A percentile compares a stretch with the other conserved stretches of the same genome.
These are phyloP conservation scores for Solanum neorickii DNA, from an alignment of 257 asterid genomes.

Conservation along the genomic window DNA sequence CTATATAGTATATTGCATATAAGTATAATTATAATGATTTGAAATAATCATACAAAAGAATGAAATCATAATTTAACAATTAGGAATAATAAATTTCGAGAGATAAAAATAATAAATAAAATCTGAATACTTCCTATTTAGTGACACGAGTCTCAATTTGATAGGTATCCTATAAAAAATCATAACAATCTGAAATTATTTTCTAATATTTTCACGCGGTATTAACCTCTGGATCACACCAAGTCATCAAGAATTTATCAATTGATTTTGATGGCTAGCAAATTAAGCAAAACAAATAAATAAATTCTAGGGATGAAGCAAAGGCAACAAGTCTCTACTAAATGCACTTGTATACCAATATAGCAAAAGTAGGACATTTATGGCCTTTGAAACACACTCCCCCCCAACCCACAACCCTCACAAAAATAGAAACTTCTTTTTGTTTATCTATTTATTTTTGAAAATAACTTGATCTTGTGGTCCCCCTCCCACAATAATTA, in stretches of 20 bases:
- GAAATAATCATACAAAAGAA: not conserved
- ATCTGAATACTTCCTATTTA: not conserved
- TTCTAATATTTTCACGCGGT: not conserved
- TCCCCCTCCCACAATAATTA: not conserved
- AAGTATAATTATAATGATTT: not conserved
- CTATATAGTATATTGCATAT: not conserved
- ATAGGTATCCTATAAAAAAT: not conserved
- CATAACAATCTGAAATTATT: not conserved
- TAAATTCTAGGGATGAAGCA: not conserved
- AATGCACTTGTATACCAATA: constrained; percentile 15
- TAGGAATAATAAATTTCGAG: not conserved
- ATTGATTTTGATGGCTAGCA: not conserved
- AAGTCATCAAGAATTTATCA: not conserved
- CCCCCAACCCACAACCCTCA: not conserved
- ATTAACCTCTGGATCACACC: not conserved
- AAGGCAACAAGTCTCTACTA: constrained; percentile 11
- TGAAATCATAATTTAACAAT: not conserved
- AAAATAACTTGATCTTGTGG: not conserved
- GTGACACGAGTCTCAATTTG: not conserved
- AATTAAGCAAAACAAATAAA: not conserved
- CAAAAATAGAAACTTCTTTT: not conserved
- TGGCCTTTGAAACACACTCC: not conserved
- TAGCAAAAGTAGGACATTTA: not conserved
- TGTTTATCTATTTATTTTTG: not conserved
- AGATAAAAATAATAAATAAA: not conserved